These are phyloP conservation scores for Durotheca rogersii DNA, from an alignment of 495 filamentous ascomycete species.

Conservation along the genomic window DNA sequence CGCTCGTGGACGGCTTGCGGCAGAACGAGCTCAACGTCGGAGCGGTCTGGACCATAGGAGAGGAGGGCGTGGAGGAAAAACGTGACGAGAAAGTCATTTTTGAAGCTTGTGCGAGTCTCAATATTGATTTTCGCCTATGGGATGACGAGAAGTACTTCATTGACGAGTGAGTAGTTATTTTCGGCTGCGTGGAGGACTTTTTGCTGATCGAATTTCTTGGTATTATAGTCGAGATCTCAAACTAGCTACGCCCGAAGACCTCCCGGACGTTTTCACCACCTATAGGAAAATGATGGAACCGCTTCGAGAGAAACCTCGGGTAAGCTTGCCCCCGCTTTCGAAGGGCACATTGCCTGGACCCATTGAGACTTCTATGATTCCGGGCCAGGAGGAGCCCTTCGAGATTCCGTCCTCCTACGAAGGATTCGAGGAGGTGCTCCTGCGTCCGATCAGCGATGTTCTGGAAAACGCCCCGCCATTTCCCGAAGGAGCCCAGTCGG, in stretches of 20 bases:
- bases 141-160: slow-evolving; percentile 73
- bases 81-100: slow-evolving; percentile 56
- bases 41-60: slow-evolving; percentile 67
- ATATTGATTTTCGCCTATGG: slow-evolving; percentile 59
- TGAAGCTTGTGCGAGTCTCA: slow-evolving; percentile 46
- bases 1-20: slow-evolving; percentile 51
- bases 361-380: slow-evolving; percentile 46
- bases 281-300: slow-evolving; percentile 69
- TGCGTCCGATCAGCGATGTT: slow-evolving; percentile 50
- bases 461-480: slow-evolving; percentile 42
- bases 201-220: not conserved
- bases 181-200: not conserved
- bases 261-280: slow-evolving; percentile 67
- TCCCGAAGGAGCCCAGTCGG: slow-evolving; percentile 51
- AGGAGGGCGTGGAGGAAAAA: slow-evolving; percentile 66
- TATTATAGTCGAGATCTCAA: slow-evolving; percentile 57
- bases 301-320: slow-evolving; percentile 57
- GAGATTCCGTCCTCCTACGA: slow-evolving; percentile 54
- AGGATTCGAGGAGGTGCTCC: slow-evolving; percentile 51
- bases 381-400: slow-evolving; percentile 60
- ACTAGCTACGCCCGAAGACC: slow-evolving; percentile 46
- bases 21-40: slow-evolving; percentile 47
- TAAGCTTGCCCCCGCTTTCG: slow-evolving; percentile 45
- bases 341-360: slow-evolving; percentile 53
- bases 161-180: slow-evolving; percentile 58